Evolutionary conservation across 768 basidiomycete species (phyloP), one percentile per base, ranked within the genome.

Genomic region (Leucogyrophana mollusca): DNA sequence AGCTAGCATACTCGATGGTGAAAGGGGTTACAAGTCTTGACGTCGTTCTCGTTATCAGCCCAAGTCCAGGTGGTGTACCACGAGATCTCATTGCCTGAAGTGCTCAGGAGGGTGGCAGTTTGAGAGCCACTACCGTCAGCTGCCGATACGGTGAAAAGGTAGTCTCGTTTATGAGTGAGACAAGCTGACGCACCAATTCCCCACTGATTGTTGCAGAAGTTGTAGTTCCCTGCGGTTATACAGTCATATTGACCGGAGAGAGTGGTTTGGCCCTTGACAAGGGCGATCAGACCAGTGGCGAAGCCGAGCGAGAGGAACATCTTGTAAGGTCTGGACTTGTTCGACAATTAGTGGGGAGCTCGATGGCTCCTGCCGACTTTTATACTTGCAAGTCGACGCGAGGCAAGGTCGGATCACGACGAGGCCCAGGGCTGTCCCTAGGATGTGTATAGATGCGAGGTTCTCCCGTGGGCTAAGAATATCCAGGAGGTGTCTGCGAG

Each of bases 171-270:
- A 13, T 13, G 13, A 30, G 21, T 22, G 46, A 25, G 36, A 16
- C 20, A 3, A 24, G 53, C 69, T 34, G 27, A 30, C 27, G 27
- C 48, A 76, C 76, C 41, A 17, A 58, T 54, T 10, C 78, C 79
- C 79, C 79, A 82, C 18, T 78, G 73, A 56, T 82, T 79, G 56
- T 80, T 75, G 65, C 79, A 81, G 35, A 81, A 70, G 0, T 68
- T 73, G 58, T 67, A 82, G 10, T 60, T 57, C 2, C 78, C 79
- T 2, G 73, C 73, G 1, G 76, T 61, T 34, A 61, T 49, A 56
- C 79, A 80, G 49, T 69, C 62, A 33, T 56, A 73, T 46, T 65
- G 68, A 2, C 78, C 78, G 5, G 67, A 62, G 43, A 80, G 66
- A 13, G n/a, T n/a, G n/a, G 27, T 30, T 30, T 30, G 27, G 13